A percentile compares a stretch with the other conserved stretches of the same genome.
Evolutionary conservation across 805 yeast species (phyloP).

Genomic region (Wickerhamomyces bovis): DNA sequence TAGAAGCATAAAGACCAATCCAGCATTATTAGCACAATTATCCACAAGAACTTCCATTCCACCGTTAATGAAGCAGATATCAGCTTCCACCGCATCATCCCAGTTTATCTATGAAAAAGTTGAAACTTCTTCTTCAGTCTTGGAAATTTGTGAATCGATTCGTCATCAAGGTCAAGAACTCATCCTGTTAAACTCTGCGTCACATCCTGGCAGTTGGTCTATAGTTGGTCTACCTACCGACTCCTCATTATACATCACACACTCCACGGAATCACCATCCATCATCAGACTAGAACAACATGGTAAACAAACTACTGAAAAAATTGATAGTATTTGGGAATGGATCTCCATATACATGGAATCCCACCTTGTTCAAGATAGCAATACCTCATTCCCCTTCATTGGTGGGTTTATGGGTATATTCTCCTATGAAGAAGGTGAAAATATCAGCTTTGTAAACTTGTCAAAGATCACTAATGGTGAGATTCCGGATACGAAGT

Average conservation of each 20-base stretch:
- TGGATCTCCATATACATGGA: slow-evolving; percentile 45
- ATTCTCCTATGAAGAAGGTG: slow-evolving; percentile 85
- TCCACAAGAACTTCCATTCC: slow-evolving; percentile 7
- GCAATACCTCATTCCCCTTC: slow-evolving; percentile 50
- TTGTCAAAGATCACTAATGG: slow-evolving; percentile 33
- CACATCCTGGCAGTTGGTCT: slow-evolving; percentile 83
- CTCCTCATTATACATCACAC: slow-evolving; percentile 44
- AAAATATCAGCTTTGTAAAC: slow-evolving; percentile 27
- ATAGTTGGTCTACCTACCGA: slow-evolving; percentile 66
- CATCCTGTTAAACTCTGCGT: slow-evolving; percentile 68
- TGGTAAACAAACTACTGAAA: background rate
- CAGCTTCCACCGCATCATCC: background rate
- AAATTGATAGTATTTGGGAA: slow-evolving; percentile 41
- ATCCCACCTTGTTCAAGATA: slow-evolving; percentile 17
- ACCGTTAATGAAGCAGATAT: slow-evolving; percentile 11
- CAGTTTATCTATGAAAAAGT: slow-evolving; percentile 1
- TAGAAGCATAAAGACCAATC: slow-evolving; percentile 17
- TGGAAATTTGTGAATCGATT: slow-evolving; percentile 48
- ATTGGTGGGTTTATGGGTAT: slow-evolving; percentile 89
- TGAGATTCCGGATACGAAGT: slow-evolving; percentile 63
- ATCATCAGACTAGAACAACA: slow-evolving; percentile 1
- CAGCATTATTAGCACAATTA: slow-evolving; percentile 5
- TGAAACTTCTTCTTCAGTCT: slow-evolving; percentile 19
- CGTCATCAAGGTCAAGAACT: slow-evolving; percentile 35
- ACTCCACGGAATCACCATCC: slow-evolving; percentile 42